Evolutionary conservation across 306 rosid species (phyloP).

Genomic region (Vigna trinervia): DNA sequence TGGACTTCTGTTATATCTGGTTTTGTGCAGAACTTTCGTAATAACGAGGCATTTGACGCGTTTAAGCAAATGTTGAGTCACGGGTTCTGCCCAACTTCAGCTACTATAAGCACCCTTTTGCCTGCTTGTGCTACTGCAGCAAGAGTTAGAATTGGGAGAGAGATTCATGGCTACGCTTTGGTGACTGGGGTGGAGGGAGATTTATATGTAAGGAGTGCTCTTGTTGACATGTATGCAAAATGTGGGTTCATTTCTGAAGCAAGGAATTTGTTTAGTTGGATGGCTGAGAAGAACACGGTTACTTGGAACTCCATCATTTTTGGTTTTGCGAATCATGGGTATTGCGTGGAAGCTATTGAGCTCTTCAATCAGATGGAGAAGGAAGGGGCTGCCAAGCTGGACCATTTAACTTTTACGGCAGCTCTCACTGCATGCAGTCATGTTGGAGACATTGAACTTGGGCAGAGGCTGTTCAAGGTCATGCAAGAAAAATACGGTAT

Average conservation of each 20-base stretch:
- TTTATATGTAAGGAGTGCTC: conserved; percentile 79
- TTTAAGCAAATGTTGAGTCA: conserved; percentile 66
- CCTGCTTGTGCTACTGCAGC: conserved; percentile 80
- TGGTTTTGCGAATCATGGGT: conserved; percentile 85
- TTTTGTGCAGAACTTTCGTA: conserved; percentile 73
- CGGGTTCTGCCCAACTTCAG: conserved; percentile 75
- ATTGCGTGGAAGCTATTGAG: conserved; percentile 70
- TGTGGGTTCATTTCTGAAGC: conserved; percentile 84
- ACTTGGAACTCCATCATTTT: conserved; percentile 91
- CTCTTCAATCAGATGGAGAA: conserved; percentile 71
- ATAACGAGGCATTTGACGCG: conserved; percentile 63
- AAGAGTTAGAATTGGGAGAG: conserved; percentile 68
- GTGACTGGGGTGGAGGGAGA: conserved; percentile 71
- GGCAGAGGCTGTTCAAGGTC: conserved; percentile 61
- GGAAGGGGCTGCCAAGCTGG: conserved; percentile 57
- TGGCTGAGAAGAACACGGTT: conserved; percentile 69
- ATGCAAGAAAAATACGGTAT: conserved; percentile 73
- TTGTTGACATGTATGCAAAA: conserved; percentile 92
- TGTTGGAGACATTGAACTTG: conserved; percentile 70
- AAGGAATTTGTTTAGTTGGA: conserved; percentile 58
- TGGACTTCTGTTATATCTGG: conserved; percentile 92
- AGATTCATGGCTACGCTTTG: conserved; percentile 68
- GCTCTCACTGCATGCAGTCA: conserved; percentile 82
- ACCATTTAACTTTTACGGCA: conserved; percentile 79
- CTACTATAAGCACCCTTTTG: conserved; percentile 75